phyloP scores from a whole-genome alignment of 345 rosid genomes.

The Lepidium sativum region DNA sequence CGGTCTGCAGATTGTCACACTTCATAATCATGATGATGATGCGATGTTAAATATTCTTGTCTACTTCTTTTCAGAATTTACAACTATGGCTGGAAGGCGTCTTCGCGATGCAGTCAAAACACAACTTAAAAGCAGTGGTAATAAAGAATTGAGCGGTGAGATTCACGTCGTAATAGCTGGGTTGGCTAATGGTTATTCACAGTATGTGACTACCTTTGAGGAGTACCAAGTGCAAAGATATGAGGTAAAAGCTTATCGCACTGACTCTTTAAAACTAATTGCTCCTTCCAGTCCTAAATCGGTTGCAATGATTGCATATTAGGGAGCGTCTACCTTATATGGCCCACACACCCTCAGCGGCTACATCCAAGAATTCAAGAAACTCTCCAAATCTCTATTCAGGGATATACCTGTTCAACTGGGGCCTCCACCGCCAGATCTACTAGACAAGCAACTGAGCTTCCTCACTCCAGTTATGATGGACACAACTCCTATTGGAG shows the following conservation, averaged over 20 bases:
- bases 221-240: slow-evolving; percentile 94
- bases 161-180: slow-evolving; percentile 90
- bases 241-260: slow-evolving; percentile 47
- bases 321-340: slow-evolving; percentile 92
- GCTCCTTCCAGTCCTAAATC: background rate
- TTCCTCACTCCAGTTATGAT: slow-evolving; percentile 77
- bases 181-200: slow-evolving; percentile 86
- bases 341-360: slow-evolving; percentile 91
- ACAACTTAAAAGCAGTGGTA: slow-evolving; percentile 46
- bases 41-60: background rate
- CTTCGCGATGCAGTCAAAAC: slow-evolving; percentile 89
- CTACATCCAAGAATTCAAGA: slow-evolving; percentile 87
- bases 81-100: slow-evolving; percentile 99
- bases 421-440: slow-evolving; percentile 82
- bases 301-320: slow-evolving; percentile 19
- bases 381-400: slow-evolving; percentile 59
- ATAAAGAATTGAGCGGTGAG: slow-evolving; percentile 32
- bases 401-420: slow-evolving; percentile 42
- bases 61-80: slow-evolving; percentile 54
- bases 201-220: slow-evolving; percentile 87
- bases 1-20: slow-evolving; percentile 11
- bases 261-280: background rate
- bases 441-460: slow-evolving; percentile 67
- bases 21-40: background rate
- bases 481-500: slow-evolving; percentile 67